These are phyloP conservation scores for Fusarium odoratissimum DNA, from an alignment of 2,329 filamentous ascomycete genomes.

Conservation along the genomic window DNA sequence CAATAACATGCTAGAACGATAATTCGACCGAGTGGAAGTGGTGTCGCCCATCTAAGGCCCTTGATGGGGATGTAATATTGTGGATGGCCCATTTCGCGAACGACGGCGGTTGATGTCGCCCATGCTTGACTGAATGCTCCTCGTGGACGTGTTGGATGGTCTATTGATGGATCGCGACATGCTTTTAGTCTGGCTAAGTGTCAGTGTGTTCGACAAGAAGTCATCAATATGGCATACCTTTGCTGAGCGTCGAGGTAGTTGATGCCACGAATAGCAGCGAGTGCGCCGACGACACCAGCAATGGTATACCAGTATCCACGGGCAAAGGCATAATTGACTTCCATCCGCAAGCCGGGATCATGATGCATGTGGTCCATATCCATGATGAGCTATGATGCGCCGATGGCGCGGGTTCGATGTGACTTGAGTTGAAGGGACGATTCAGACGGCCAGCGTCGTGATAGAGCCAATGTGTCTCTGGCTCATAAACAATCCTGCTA, in stretches of 20 bases:
- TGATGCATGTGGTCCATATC: conserved; percentile 48
- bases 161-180: conserved; percentile 56
- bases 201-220: fast-evolving
- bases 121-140: conserved; percentile 61
- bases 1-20: conserved; percentile 67
- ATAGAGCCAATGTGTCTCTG: not conserved
- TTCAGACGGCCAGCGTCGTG: conserved; percentile 18
- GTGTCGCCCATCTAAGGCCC: conserved; percentile 66
- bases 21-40: conserved; percentile 67
- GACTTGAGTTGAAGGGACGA: not conserved
- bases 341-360: conserved; percentile 51
- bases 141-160: conserved; percentile 64
- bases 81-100: conserved; percentile 67
- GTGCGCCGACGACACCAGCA: conserved; percentile 59
- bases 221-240: conserved; percentile 49
- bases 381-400: conserved; percentile 45
- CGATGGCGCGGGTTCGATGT: not conserved
- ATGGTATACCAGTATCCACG: conserved; percentile 70
- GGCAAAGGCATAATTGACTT: conserved; percentile 63
- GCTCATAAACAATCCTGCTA: not conserved
- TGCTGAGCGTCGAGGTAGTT: conserved; percentile 56
- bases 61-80: conserved; percentile 62
- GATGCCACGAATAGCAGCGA: conserved; percentile 56
- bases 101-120: conserved; percentile 69
- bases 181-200: conserved; percentile 57